A percentile compares a stretch with the other conserved stretches of the same genome.
These are phyloP conservation scores for Heterobasidion parviporum DNA, from an alignment of 1,284 basidiomycete genomes.

Conservation along the genomic window DNA sequence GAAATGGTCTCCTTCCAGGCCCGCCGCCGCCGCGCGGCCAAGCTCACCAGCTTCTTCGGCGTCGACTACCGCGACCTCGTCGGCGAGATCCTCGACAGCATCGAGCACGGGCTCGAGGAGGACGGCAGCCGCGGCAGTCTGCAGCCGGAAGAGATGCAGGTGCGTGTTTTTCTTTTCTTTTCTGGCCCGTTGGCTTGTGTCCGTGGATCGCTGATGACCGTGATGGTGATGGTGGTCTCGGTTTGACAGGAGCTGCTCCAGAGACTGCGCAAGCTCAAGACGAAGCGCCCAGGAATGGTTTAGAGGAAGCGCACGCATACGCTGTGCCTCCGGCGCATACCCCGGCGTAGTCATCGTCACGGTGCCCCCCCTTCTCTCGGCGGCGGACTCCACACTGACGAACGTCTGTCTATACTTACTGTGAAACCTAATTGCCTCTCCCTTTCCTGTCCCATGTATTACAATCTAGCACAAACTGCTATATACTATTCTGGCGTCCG, in stretches of 20 bases:
- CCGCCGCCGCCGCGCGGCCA: constrained; percentile 65
- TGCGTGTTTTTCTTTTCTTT: constrained; percentile 25
- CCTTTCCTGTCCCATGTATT: too few species aligned
- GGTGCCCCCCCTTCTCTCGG: too few species aligned
- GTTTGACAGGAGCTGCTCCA: constrained; percentile 49
- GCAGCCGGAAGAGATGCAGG: constrained; percentile 60
- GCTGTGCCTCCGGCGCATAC: too few species aligned
- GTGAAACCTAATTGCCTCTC: too few species aligned
- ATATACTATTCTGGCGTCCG: too few species aligned
- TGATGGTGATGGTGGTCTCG: too few species aligned
- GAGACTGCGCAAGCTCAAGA: constrained; percentile 50
- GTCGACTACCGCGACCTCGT: constrained; percentile 73
- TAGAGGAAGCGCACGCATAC: constrained; percentile 13
- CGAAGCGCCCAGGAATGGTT: constrained; percentile 34
- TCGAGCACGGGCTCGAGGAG: constrained; percentile 66
- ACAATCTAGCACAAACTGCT: too few species aligned
- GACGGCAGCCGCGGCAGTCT: constrained; percentile 56
- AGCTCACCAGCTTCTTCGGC: constrained; percentile 76
- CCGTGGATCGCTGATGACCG: background rate
- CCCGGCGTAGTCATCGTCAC: too few species aligned
- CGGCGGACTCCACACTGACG: too few species aligned
- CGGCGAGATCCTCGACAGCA: constrained; percentile 66
- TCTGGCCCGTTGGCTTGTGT: background rate
- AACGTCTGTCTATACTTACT: too few species aligned
- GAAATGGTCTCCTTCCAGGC: constrained; percentile 53